Base-by-base conservation (phyloP, 225 moss, liverwort and hornwort genomes). In the Pseudisothecium myosuroides region DNA sequence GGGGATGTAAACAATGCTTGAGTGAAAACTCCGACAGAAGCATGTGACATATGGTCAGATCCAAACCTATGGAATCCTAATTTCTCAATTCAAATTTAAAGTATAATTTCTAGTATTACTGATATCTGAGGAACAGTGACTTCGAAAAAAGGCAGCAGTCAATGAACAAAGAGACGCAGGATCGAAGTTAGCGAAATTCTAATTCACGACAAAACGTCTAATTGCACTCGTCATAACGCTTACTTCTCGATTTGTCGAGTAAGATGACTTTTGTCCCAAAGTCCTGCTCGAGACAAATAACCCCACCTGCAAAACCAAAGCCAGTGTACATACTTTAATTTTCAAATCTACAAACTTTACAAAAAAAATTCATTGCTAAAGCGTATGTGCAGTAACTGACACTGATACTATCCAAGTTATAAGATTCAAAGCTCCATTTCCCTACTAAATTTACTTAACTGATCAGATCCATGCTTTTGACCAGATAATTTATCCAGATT, bases 171-270 rank as follows among this genome's bases (percentile, higher is more conserved):
- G 67, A 74, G 61, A 68, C 28, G 60, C 43, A 86, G 54, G n/a
- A 66, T 73, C 52, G 83, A 80, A 49, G 84, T 71, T 66, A 76
- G 74, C 54, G 55, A 84, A 74, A 61, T 85, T 47, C 66, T 41
- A 61, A 63, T 37, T 83, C 39, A 83, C 37, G 55, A 83, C 39
- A 83, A 66, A 83, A 29, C 36, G 37, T 29, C 68, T 23, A 29
- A 50, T 50, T 65, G 83, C 50, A 83, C 27, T 86, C 52, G 8
- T 61, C 69, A 31, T 52, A 86, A 36, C 31, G 68, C 95, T 92
- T 95, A 97, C 97, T 97, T 97, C 69, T 97, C 97, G 78, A 97
- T 97, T 90, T 97, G 97, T 88, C 96, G 92, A 79, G 96, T 96
- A 75, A 97, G 93, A 86, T 97, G 97, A 55, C 96, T 96, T 90